Evolutionary conservation across 495 filamentous ascomycete genomes (phyloP), one percentile per base, ranked within the genome.

Genomic region (Beverwykella pulmonaria): DNA sequence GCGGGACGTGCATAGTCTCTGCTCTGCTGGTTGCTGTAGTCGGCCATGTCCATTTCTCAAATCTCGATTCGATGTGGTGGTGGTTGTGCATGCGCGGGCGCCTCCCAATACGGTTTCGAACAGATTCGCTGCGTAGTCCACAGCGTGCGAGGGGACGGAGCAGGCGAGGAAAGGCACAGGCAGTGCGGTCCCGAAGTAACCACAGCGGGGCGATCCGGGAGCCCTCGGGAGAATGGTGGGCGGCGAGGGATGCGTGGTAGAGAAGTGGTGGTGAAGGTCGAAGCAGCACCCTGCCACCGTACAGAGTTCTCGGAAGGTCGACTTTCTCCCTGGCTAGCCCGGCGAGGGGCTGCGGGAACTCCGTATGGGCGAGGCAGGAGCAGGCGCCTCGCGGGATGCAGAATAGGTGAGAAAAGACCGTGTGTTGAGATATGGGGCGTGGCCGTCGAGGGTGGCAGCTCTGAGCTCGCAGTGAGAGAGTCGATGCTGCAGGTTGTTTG

Each of bases 21-120:
- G 80, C 87, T 84, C 76, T 90, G 89, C 76, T 91, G 90, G 58
- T 82, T 73, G 68, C 85, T 79, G 79, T 94, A 91, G 77, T 96
- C 91, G 77, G 92, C 90, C 92, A 96, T 96, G 71, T 63, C 48
- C 62, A 41, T 25, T 54, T 53, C 7, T 57, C 59, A 25, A 14
- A 55, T 53, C 46, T 36, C 22, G 49, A 19, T 26, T 19, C 15
- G 9, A 8, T 32, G 36, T 39, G 19, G 15, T 36, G 25, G 20
- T 14, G 30, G 34, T 53, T 32, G 63, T 17, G 55, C 69, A 71
- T 71, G 59, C 59, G 69, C 65, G 27, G 32, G 48, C 30, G 57
- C 60, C 14, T 56, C 6, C n/a, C 6, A n/a, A 17, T 52, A 14
- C n/a, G 23, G 17, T 7, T 14, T 19, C 14, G 48, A 62, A 29